phyloP scores from a whole-genome alignment of 768 basidiomycete genomes.

The Zangia roseola region DNA sequence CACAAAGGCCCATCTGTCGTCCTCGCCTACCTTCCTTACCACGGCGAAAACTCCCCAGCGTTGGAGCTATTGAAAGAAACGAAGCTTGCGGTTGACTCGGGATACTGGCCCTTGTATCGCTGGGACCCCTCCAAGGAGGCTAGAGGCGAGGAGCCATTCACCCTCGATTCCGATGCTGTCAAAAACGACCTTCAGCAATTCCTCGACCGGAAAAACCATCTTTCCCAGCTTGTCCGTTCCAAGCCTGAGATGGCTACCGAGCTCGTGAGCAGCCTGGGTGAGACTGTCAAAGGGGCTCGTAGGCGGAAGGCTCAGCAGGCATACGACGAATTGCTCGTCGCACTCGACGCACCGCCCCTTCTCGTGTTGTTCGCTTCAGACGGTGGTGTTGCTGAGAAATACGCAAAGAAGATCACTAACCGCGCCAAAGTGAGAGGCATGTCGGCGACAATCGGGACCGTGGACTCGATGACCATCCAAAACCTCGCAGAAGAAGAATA shows the following conservation, averaged over 20 bases:
- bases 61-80: slow-evolving; percentile 96
- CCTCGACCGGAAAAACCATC: slow-evolving; percentile 94
- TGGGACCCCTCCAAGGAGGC: slow-evolving; percentile 91
- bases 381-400: slow-evolving; percentile 94
- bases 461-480: slow-evolving; percentile 81
- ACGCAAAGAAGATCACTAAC: slow-evolving; percentile 81
- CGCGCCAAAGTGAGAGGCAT: slow-evolving; percentile 86
- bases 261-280: slow-evolving; percentile 80
- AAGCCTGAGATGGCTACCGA: slow-evolving; percentile 79
- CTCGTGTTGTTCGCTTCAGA: slow-evolving; percentile 93
- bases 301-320: slow-evolving; percentile 78
- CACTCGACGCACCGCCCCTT: slow-evolving; percentile 87
- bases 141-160: slow-evolving; percentile 79
- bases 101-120: slow-evolving; percentile 97
- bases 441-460: slow-evolving; percentile 65
- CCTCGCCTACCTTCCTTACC: slow-evolving; percentile 92
- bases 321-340: slow-evolving; percentile 78
- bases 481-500: slow-evolving; percentile 70
- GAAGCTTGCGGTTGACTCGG: slow-evolving; percentile 92
- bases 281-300: slow-evolving; percentile 80
- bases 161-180: slow-evolving; percentile 88
- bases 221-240: slow-evolving; percentile 86
- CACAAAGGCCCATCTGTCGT: slow-evolving; percentile 90
- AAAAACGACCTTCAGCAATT: slow-evolving; percentile 93
- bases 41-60: slow-evolving; percentile 69